Evolutionary conservation across 129 eudicot genomes (phyloP).

Genomic region (Lonicera japonica): DNA sequence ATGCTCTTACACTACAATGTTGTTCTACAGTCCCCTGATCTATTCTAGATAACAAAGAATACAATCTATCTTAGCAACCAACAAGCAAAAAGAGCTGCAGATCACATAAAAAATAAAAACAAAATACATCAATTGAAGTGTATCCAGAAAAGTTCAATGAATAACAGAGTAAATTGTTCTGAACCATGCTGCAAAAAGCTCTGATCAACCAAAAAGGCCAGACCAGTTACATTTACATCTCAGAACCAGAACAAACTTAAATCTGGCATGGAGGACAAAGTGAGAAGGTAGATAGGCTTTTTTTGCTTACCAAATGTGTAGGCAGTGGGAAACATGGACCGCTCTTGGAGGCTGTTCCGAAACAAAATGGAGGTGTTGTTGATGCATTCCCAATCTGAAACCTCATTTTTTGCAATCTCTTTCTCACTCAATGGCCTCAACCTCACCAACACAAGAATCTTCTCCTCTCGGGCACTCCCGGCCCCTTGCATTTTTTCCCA

Average conservation of each 20-base stretch:
- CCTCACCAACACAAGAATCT: conserved; percentile 92
- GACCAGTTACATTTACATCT: background rate
- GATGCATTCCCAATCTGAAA: conserved; percentile 44
- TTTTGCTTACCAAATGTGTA: conserved; percentile 14
- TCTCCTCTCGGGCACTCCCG: conserved; percentile 70
- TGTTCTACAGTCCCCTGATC: no score
- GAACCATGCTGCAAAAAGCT: background rate
- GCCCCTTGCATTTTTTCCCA: conserved; percentile 68
- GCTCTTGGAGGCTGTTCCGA: conserved; percentile 19
- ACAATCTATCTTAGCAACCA: no score
- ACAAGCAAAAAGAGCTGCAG: background rate
- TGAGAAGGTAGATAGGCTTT: background rate
- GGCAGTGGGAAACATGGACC: conserved; percentile 16
- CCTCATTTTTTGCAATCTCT: conserved; percentile 70
- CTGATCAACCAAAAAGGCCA: background rate
- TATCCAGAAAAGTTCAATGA: background rate
- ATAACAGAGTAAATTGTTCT: background rate
- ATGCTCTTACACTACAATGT: no score
- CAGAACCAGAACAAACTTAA: conserved; percentile 1
- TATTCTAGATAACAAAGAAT: no score
- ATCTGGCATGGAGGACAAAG: background rate
- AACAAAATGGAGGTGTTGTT: conserved; percentile 17
- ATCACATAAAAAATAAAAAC: background rate
- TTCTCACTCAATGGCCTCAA: conserved; percentile 93
- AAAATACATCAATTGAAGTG: background rate